Evolutionary conservation across 345 rosid genomes (phyloP), one percentile per base, ranked within the genome.

Genomic region (Populus davidiana): DNA sequence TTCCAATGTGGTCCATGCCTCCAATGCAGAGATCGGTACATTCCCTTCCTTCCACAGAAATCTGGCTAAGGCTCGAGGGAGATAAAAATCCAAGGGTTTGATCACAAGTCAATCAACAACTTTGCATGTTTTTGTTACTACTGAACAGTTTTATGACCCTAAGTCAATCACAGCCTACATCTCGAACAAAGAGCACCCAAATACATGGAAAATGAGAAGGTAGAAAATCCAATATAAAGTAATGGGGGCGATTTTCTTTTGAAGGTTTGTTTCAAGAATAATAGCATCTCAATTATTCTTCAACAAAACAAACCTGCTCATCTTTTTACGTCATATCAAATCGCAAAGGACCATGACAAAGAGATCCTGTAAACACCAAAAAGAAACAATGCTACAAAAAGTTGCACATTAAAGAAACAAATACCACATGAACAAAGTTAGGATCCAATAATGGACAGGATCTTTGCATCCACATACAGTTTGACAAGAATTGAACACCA

Each of bases 371-470:
- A 71, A 52, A 12, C 29, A 54, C 23, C 69, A 65, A 17, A 71
- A 52, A 52, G 64, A 71, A 52, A 11, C 25, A 8, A 33, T 5
- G 18, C 39, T 2, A 50, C 8, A 52, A 14, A 52, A 33, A 72
- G 75, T 1, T 35, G 43, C 17, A 20, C 29, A 52, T 50, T 17
- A 29, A 71, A 36, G 54, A 20, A 71, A 33, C 2, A 41, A 13
- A 61, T 2, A 61, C 23, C 76, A 73, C 76, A 73, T 36, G 44
- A 52, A 52, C 43, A 72, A 2, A 72, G 43, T 72, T 31, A 10
- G 39, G 41, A 62, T 25, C 69, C 69, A 27, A 10, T 2, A 62
- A 2, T n/a, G 35, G 49, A 73, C 54, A 73, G 31, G 56, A 33
- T 38, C n/a, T 54, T 35, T 72, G 29, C 49, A 39, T 12, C 36